Evolutionary conservation across 2,329 filamentous ascomycete species (phyloP).

Genomic region (Pyrenochaeta sp.): DNA sequence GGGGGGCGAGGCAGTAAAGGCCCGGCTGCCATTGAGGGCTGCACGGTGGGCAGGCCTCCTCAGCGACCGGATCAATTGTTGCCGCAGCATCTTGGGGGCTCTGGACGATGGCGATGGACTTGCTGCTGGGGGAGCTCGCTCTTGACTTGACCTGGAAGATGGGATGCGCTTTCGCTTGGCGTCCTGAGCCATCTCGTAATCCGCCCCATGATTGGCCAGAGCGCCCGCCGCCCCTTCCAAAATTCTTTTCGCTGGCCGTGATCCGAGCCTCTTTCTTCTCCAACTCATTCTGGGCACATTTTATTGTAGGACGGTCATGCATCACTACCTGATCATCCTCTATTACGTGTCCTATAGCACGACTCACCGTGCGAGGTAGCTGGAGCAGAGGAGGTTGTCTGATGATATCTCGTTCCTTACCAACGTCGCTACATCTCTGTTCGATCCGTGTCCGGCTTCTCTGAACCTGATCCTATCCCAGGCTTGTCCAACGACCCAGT

Average conservation of each 20-base stretch:
- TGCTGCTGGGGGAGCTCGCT: slow-evolving; percentile 31
- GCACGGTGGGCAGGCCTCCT: slow-evolving; percentile 63
- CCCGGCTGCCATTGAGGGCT: slow-evolving; percentile 69
- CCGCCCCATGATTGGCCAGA: slow-evolving; percentile 44
- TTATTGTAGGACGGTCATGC: slow-evolving; percentile 71
- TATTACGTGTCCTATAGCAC: slow-evolving; percentile 70
- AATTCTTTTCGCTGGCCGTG: slow-evolving; percentile 31
- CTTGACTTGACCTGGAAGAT: slow-evolving; percentile 37
- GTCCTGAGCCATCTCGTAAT: slow-evolving; percentile 20
- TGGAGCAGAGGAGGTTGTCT: slow-evolving; percentile 69
- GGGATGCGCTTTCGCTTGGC: slow-evolving; percentile 24
- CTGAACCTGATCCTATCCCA: no score
- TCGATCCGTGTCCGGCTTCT: neutral
- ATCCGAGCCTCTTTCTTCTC: slow-evolving; percentile 44
- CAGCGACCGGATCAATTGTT: slow-evolving; percentile 70
- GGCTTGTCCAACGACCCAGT: no score
- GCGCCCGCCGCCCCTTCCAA: slow-evolving; percentile 31
- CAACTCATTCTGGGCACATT: slow-evolving; percentile 69
- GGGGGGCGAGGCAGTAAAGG: slow-evolving; percentile 81
- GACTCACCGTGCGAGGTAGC: slow-evolving; percentile 65
- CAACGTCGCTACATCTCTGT: slow-evolving; percentile 66
- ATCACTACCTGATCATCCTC: slow-evolving; percentile 63
- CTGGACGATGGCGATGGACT: slow-evolving; percentile 39
- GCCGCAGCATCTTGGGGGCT: slow-evolving; percentile 65
- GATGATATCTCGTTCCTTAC: slow-evolving; percentile 72